Evolutionary conservation across 805 yeast species (phyloP), one percentile per base, ranked within the genome.

Genomic region (Yarrowia hollandica): DNA sequence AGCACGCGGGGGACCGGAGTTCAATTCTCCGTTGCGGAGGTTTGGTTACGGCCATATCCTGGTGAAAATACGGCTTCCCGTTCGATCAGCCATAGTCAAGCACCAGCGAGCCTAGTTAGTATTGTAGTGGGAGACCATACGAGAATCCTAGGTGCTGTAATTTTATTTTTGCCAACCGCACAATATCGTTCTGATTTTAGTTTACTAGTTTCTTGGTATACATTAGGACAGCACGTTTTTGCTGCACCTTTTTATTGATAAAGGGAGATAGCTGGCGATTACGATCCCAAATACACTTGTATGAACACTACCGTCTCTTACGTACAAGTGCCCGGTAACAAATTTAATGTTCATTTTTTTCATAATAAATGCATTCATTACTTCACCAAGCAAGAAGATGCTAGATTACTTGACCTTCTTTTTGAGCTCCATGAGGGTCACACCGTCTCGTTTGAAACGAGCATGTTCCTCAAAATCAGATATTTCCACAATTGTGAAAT

Each of bases 1-100:
- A 44, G 52, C 52, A 44, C 52, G 52, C 52, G 52, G 52, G 52
- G 52, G 52, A 44, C 52, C 52, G 52, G 52, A 44, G 52, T 44
- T 44, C 52, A 44, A 44, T 44, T 44, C 52, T 44, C 52, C 52
- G 52, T 44, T 44, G 52, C 52, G 52, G 52, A 44, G 52, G 14
- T 44, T 44, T 19, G 52, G 52, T 44, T 44, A 44, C 52, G 52
- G 52, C 52, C 52, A 44, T 44, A 44, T 44, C 52, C 52, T 44
- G 52, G 52, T 44, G 35, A 44, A 44, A 44, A 44, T 44, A 44
- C 52, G 52, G 52, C 52, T 44, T 44, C 52, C 52, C 52, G 52
- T 44, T 35, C 52, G 52, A 44, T 44, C 52, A 44, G 52, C 52
- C 52, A 44, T 44, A 44, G 52, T 44, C 52, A 44, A 44, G 52